Evolutionary conservation across 2,329 filamentous ascomycete species (phyloP).

Genomic region (Dichotomopilus funicola): DNA sequence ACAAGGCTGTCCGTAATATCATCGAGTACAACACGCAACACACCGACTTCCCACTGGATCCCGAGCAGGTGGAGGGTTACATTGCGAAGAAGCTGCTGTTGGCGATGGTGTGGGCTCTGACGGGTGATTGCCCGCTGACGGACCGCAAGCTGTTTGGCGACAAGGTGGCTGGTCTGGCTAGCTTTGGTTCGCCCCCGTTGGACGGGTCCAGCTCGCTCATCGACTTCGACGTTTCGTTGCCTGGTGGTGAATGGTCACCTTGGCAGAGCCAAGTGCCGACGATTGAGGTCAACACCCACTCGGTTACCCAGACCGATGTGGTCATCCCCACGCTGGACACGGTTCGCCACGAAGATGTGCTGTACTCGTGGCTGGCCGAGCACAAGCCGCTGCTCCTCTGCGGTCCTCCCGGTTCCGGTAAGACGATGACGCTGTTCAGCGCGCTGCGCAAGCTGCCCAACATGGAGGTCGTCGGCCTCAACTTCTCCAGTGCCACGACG

Average conservation of each 20-base stretch:
- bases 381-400: constrained; percentile 96
- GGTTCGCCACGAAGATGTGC: constrained; percentile 94
- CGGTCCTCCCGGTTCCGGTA: constrained; percentile 95
- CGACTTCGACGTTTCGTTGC: constrained; percentile 86
- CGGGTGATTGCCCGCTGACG: constrained; percentile 81
- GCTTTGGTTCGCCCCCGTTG: constrained; percentile 75
- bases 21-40: constrained; percentile 96
- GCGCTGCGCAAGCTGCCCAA: constrained; percentile 93
- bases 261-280: constrained; percentile 95
- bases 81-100: constrained; percentile 90
- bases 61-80: constrained; percentile 83
- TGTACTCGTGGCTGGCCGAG: constrained; percentile 98
- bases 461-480: constrained; percentile 98
- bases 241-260: constrained; percentile 78
- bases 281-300: constrained; percentile 97
- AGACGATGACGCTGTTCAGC: constrained; percentile 99
- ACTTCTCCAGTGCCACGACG: constrained; percentile 98
- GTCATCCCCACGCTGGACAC: constrained; percentile 98
- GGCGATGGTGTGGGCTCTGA: constrained; percentile 90
- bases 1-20: constrained; percentile 85
- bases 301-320: constrained; percentile 93
- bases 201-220: constrained; percentile 80
- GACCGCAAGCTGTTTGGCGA: constrained; percentile 90
- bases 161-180: constrained; percentile 72
- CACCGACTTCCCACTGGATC: constrained; percentile 84